Evolutionary conservation across 371 early-diverging fungal species (phyloP), one percentile per base, ranked within the genome.

Genomic region (Syncephalis fuscata): DNA sequence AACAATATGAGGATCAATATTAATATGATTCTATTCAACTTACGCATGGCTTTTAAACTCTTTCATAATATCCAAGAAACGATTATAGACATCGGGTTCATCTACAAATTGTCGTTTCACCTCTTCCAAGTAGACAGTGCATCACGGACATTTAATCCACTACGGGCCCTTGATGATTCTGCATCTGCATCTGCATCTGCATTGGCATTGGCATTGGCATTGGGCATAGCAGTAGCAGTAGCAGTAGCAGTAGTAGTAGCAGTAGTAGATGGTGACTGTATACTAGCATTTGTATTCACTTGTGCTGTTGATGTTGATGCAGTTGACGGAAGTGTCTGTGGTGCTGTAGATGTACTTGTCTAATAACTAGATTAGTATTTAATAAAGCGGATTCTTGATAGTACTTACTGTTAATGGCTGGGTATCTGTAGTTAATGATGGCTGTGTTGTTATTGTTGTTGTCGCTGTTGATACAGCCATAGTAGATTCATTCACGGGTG

Each of bases 51-150:
- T 84, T 65, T 99, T 99, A 60, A 97, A 99, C 57, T 99, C 99
- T 68, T 94, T 95, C 99, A 99, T 99, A 25, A 97, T 95, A 59
- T 98, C 97, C 57, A 99, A 54, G 63, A 99, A 99, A 53, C 80
- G 75, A 58, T 92, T 95, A 70, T 99, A 99, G 1, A 96, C 89
- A 45, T 88, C 92, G 10, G 96, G 90, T 39, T 87, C 77, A 53
- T 91, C 82, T 19, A 76, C 64, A 62, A 97, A 99, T 55, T 92
- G 86, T 36, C 80, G 73, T 62, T 93, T 96, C 20, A 99, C 99
- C 61, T 85, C 78, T 56, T 99, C 98, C 48, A 99, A 72, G 64
- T 99, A 99, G 7, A 88, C 74, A 99, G 67, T 1, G 99, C 99
- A 63, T 99, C 99, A 43, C 71, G 64, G 3, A 80, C 77, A 54